Base-by-base conservation (phyloP, 192 early-diverging fungal genomes). In the Coemansia sp. region DNA sequence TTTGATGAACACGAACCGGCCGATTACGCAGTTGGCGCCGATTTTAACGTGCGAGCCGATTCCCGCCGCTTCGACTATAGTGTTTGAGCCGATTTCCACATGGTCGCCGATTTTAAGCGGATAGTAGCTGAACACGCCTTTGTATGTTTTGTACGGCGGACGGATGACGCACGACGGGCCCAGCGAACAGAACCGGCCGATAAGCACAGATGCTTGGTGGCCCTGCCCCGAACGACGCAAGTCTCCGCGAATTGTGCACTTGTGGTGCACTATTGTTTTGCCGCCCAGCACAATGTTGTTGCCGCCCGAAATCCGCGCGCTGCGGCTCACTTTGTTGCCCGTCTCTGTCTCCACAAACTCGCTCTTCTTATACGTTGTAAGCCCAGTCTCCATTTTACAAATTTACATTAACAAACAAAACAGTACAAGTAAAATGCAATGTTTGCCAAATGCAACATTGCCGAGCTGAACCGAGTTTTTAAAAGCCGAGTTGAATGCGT, bases 261-360 rank as follows among this genome's bases (percentile, higher is more conserved):
- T 92, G 21, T 84, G 86, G 81, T 97, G 92, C 38, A 98, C 92
- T 54, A 98, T 92, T 39, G 96, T 95, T 88, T 97, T 98, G 56
- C 96, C 96, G 23, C 94, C 93, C 6, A 96, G 87, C 27, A 95
- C 89, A 58, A 98, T 98, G 84, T 98, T 98, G 72, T 96, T 93
- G 73, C 88, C 88, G 10, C 94, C 96, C 65, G 89, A 93, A 65
- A 98, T 98, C 56, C 93, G 88, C 2, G 93, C 92, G 75, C 93
- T 92, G 21, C 95, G 87, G 64, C 88, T 90, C 39, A 98, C 93
- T 79, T 95, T 97, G 85, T 98, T 98, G 29, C 96, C 94, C 1
- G 94, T 97, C 65, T 97, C 96, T n/a, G 94, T 98, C 75, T 97
- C 94, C 47, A 98, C 97, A 77, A 94, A 98, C 58, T 98, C 94